Evolutionary conservation across 2,329 filamentous ascomycete genomes (phyloP).

Genomic region (Cryphonectria naterciae): DNA sequence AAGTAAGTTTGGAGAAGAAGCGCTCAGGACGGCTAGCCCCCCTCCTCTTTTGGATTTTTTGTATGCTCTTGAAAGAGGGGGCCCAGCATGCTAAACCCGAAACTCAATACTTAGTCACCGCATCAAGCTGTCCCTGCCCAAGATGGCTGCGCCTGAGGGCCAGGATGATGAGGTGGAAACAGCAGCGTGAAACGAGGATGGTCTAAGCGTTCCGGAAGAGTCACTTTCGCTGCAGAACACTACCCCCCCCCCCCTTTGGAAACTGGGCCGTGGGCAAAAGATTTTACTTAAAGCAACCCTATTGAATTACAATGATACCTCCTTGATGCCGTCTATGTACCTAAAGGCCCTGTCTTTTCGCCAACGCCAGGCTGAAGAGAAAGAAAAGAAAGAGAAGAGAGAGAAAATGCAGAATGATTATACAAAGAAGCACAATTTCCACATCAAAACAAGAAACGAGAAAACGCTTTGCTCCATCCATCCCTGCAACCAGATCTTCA

Average conservation of each 20-base stretch:
- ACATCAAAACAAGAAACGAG: background rate
- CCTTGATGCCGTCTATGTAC: slow-evolving; percentile 18
- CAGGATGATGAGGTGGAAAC: background rate
- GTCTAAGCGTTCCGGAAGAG: background rate
- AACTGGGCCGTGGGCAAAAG: background rate
- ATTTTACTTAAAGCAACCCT: background rate
- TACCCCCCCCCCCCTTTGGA: background rate
- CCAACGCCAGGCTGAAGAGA: slow-evolving; percentile 26
- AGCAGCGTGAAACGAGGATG: background rate
- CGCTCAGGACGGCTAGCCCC: background rate
- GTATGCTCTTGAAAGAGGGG: background rate
- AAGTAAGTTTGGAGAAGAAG: slow-evolving; percentile 39
- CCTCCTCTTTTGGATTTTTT: background rate
- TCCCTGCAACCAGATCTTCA: background rate
- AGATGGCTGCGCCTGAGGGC: background rate
- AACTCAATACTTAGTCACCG: slow-evolving; percentile 54
- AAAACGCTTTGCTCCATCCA: background rate
- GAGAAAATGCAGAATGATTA: slow-evolving; percentile 11
- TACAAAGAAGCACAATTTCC: background rate
- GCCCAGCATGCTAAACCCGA: background rate
- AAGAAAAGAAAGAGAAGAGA: slow-evolving; percentile 13
- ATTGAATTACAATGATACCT: slow-evolving; percentile 16
- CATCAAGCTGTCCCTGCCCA: slow-evolving; percentile 53
- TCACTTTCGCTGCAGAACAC: background rate
- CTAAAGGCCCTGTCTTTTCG: slow-evolving; percentile 11